Evolutionary conservation across 2,329 filamentous ascomycete species (phyloP), one percentile per base, ranked within the genome.

Genomic region (Fusarium phyllophilum): DNA sequence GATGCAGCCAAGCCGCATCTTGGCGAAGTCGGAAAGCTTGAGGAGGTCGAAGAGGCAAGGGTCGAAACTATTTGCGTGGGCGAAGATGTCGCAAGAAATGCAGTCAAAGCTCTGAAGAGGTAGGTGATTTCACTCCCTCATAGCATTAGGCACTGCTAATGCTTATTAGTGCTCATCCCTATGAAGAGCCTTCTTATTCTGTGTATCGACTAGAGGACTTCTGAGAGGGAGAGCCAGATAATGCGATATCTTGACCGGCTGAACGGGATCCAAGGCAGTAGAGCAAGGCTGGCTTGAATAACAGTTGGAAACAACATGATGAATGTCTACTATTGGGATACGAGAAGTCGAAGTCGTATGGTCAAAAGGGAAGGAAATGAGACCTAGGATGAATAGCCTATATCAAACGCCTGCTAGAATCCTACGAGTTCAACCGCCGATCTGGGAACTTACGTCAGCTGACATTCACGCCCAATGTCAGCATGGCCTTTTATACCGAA

Each of bases 301-400:
- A 9, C 4, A 24, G 12, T 15, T 44, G n/a, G 7, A 7, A 7
- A n/a, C 3, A n/a, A 11, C 0, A 42, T 42, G 9, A 42, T n/a
- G 9, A 14, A 42, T 42, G 6, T 24, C 14, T 42, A 42, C 14
- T 6, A 18, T 0, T n/a, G 15, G 15, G 41, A 0, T 44, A 24
- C 17, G 15, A 44, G 11, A 45, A 5, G n/a, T 18, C 6, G 42
- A 5, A 18, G 6, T 24, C 0, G n/a, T 8, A 24, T 24, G 10
- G 7, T 2, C 1, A 44, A 15, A 44, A 12, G 2, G 0, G 15
- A 8, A 1, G 3, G 2, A 22, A 17, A n/a, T 2, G 5, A 22
- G 22, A 29, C 2, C 10, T 3, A 0, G 4, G 7, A 7, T 10
- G 5, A 7, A 33, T 24, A 51, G 22, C 6, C 29, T 49, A 5